phyloP scores from a whole-genome alignment of 768 basidiomycete genomes.

The Dacryopinax spathularia region DNA sequence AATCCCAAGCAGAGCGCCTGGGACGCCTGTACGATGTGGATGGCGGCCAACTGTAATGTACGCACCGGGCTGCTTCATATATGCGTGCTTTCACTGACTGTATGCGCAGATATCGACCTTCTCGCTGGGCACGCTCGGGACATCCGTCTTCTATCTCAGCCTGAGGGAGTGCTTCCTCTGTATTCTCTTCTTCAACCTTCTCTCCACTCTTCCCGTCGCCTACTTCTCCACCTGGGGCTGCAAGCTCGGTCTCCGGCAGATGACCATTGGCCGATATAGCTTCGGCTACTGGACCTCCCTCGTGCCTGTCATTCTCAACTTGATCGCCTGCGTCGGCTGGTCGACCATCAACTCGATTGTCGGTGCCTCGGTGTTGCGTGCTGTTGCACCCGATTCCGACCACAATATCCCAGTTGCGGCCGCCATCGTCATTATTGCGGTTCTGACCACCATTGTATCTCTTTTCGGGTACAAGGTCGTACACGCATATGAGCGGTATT shows the following conservation, averaged over 20 bases:
- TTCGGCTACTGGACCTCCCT: slow-evolving; percentile 24
- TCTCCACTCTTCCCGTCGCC: slow-evolving; percentile 23
- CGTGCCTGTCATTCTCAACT: slow-evolving; percentile 28
- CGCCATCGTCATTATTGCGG: slow-evolving; percentile 33
- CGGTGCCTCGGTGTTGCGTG: slow-evolving; percentile 17
- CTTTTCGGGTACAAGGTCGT: slow-evolving; percentile 32
- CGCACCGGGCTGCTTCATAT: not conserved
- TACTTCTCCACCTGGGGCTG: slow-evolving; percentile 29
- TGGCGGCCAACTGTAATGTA: slow-evolving; percentile 22
- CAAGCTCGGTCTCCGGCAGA: slow-evolving; percentile 30
- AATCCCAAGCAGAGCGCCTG: slow-evolving; percentile 7
- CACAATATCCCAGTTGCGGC: slow-evolving; percentile 26
- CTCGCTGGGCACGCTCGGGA: slow-evolving; percentile 28
- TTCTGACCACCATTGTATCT: slow-evolving; percentile 27
- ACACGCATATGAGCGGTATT: slow-evolving; percentile 30
- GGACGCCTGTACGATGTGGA: slow-evolving; percentile 19
- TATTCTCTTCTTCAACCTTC: slow-evolving; percentile 32
- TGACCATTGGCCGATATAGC: slow-evolving; percentile 31
- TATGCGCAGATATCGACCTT: slow-evolving; percentile 22
- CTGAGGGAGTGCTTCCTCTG: slow-evolving; percentile 26
- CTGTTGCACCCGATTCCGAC: slow-evolving; percentile 12
- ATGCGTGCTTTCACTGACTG: not conserved
- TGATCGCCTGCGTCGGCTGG: slow-evolving; percentile 33
- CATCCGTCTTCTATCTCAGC: slow-evolving; percentile 24
- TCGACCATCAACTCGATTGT: slow-evolving; percentile 27